phyloP scores from a whole-genome alignment of 495 filamentous ascomycete genomes.

The Hyphodiscus hymeniophilus region DNA sequence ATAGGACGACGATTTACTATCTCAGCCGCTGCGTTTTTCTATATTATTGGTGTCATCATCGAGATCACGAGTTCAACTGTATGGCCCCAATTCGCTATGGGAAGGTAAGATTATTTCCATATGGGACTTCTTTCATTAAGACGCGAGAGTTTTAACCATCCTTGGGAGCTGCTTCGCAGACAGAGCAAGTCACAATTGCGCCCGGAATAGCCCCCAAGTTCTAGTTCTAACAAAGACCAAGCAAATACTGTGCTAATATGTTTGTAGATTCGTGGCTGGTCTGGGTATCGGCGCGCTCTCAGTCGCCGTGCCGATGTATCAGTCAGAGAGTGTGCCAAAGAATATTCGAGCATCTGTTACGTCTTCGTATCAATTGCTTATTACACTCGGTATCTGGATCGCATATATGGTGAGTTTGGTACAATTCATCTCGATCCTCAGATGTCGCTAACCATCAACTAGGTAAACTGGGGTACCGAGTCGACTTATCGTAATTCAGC shows the following conservation, averaged over 20 bases:
- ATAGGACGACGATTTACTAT: constrained; percentile 40
- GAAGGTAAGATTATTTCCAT: no score
- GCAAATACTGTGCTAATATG: no score
- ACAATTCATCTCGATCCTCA: background rate
- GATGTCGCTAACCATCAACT: constrained; percentile 12
- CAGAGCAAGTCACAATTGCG: no score
- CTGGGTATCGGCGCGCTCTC: constrained; percentile 52
- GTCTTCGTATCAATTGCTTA: constrained; percentile 73
- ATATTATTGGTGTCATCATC: constrained; percentile 61
- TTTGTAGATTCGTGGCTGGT: constrained; percentile 49
- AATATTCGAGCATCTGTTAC: constrained; percentile 81
- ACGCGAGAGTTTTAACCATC: no score
- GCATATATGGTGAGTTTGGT: constrained; percentile 29
- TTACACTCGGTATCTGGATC: constrained; percentile 64
- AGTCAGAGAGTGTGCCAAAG: constrained; percentile 71
- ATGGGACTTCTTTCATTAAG: no score
- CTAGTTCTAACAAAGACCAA: no score
- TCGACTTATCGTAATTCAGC: constrained; percentile 33
- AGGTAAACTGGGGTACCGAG: constrained; percentile 69
- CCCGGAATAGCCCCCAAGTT: no score
- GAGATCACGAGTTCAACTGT: constrained; percentile 45
- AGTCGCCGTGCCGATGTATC: constrained; percentile 62
- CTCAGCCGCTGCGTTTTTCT: constrained; percentile 51
- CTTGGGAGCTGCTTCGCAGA: no score
- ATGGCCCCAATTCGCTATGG: constrained; percentile 47